Base-by-base conservation (phyloP, 768 basidiomycete genomes). In the Mycena latifolia region DNA sequence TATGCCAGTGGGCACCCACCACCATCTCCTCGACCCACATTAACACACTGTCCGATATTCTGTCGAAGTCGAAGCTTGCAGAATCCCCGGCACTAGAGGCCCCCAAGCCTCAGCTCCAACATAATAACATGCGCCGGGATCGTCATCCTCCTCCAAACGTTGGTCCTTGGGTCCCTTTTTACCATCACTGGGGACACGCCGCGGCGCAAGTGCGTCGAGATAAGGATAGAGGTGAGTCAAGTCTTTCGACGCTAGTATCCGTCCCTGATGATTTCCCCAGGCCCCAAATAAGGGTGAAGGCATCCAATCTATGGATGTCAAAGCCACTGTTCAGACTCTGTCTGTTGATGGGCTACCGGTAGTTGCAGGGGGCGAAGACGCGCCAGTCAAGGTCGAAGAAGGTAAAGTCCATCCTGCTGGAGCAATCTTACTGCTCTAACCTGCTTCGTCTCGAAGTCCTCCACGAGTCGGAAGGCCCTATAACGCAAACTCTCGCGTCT, bases 171-270 rank as follows among this genome's bases (percentile, higher is more conserved):
- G 9, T 50, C 54, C 2, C 55, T 63, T 2, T 63, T 24, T 24
- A 56, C 56, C 17, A 51, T 50, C 20, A 56, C 55, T 2, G 62
- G 35, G n/a, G 47, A 56, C 25, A 55, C 35, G 12, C n/a, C 8
- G 33, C 28, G 41, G 54, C 55, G 37, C 14, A 55, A 33, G 18
- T 63, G 55, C 29, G 48, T 63, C 37, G 62, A 63, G 47, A 41
- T 63, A 5, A 56, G 43, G 28, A 27, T 63, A 20, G 47, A 56
- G 5, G 62, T 63, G 10, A 9, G 62, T 63, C 9, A 15, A 8
- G 22, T 20, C 6, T 11, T 39, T 37, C 33, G 31, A n/a, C 25
- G 33, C 12, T 7, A 33, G 25, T 12, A 15, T 20, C 5, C 28
- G 17, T 22, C 4, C 12, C 48, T 25, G 20, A 9, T 24, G 22